These are phyloP conservation scores for Pleochaeta shiraiana DNA, from an alignment of 2,329 filamentous ascomycete species.

Conservation along the genomic window DNA sequence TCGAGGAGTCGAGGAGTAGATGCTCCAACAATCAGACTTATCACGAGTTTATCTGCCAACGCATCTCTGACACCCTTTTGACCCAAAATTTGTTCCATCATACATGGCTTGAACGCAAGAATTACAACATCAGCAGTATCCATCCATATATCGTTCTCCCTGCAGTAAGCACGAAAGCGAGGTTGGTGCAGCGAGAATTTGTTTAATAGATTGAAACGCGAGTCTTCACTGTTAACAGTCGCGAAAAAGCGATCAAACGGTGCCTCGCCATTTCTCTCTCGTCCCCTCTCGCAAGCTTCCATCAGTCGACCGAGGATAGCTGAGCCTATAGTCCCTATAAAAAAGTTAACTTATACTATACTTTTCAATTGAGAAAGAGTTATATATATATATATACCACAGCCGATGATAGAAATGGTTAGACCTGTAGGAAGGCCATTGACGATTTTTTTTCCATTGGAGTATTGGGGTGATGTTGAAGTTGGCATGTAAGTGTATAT, in stretches of 20 bases:
- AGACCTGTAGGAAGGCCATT: background rate
- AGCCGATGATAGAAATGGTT: constrained; percentile 3
- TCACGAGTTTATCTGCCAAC: constrained; percentile 57
- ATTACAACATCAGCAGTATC: constrained; percentile 51
- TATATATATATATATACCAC: constrained; percentile 1
- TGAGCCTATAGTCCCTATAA: constrained; percentile 3
- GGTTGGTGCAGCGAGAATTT: constrained; percentile 4
- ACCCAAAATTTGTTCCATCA: constrained; percentile 43
- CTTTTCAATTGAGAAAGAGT: background rate
- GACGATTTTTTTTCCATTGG: background rate
- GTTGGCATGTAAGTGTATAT: background rate
- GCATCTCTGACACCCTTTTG: constrained; percentile 48
- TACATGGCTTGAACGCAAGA: constrained; percentile 62
- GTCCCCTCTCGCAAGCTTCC: background rate
- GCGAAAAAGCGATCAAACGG: constrained; percentile 19
- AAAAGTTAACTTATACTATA: background rate
- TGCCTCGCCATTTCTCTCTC: background rate
- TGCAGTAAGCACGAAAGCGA: constrained; percentile 17
- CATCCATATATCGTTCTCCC: constrained; percentile 46
- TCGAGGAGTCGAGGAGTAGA: constrained; percentile 43
- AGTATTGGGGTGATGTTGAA: background rate
- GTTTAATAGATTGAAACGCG: constrained; percentile 17
- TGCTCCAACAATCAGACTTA: constrained; percentile 65
- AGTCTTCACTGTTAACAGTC: constrained; percentile 22
- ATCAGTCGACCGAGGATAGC: background rate